Conservation (phyloP, 768 basidiomycete species). For the Lactifluus subvellereus region DNA sequence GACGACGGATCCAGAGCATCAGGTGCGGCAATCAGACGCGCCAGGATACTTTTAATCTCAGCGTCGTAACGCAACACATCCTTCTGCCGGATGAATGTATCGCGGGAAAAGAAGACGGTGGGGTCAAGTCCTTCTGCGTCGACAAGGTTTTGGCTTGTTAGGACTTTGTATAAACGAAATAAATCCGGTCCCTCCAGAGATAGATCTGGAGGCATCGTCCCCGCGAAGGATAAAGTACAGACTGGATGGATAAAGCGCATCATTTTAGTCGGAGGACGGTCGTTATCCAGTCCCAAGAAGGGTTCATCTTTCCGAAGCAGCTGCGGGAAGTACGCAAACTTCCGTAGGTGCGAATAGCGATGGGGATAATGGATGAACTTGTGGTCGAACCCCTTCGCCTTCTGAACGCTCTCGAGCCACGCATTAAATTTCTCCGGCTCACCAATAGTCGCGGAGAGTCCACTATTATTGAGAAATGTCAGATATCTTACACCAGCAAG, state of each 20-base stretch:
- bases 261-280: conserved; percentile 35
- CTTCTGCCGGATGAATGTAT: conserved; percentile 45
- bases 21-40: conserved; percentile 33
- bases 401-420: conserved; percentile 61
- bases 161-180: conserved; percentile 44
- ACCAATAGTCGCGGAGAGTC: conserved; percentile 68
- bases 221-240: conserved; percentile 50
- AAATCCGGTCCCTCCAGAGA: conserved; percentile 57
- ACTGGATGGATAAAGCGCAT: conserved; percentile 60
- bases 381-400: conserved; percentile 52
- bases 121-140: conserved; percentile 39
- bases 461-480: conserved; percentile 35
- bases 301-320: conserved; percentile 24
- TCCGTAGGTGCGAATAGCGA: conserved; percentile 69
- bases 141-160: conserved; percentile 28
- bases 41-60: conserved; percentile 42
- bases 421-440: conserved; percentile 55
- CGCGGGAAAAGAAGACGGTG: conserved; percentile 39
- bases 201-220: conserved; percentile 54
- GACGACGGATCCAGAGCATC: conserved; percentile 34
- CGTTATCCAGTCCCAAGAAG: conserved; percentile 37
- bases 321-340: conserved; percentile 48
- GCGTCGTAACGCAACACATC: conserved; percentile 57
- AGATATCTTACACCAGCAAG: neutral
- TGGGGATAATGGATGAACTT: conserved; percentile 57